A percentile compares a stretch with the other conserved stretches of the same genome.
Conservation (phyloP, 139 green algal genomes). For the Pleodorina starrii region DNA sequence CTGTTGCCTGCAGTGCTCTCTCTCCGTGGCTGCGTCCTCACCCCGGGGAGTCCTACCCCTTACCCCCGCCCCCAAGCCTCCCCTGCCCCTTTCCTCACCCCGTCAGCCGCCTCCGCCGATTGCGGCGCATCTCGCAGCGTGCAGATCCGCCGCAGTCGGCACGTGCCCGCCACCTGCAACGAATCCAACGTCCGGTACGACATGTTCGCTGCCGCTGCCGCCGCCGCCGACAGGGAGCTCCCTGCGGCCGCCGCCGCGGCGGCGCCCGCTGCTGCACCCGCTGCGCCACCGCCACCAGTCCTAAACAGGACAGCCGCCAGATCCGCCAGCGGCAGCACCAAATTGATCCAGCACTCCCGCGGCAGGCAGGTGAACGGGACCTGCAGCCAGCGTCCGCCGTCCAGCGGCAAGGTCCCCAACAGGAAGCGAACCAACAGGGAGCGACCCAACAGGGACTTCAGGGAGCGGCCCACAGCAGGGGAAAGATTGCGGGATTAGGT, state of each 20-base stretch:
- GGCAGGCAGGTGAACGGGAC: slow-evolving; percentile 39
- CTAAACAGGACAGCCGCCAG: slow-evolving; percentile 37
- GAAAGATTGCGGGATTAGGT: too few relatives aligned
- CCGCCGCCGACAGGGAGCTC: not conserved
- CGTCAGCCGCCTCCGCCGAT: not conserved
- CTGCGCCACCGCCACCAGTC: not conserved
- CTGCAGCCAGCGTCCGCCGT: too few relatives aligned
- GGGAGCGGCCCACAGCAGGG: too few relatives aligned
- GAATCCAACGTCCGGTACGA: slow-evolving; percentile 42
- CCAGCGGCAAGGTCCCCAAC: too few relatives aligned
- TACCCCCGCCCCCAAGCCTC: too few relatives aligned
- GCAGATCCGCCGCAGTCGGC: slow-evolving; percentile 46
- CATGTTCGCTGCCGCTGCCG: not conserved
- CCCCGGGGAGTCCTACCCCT: too few relatives aligned
- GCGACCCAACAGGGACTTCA: too few relatives aligned
- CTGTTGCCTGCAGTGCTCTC: too few relatives aligned
- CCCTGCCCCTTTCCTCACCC: not conserved
- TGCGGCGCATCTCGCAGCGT: slow-evolving; percentile 53
- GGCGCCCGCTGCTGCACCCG: not conserved
- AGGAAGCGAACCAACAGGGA: too few relatives aligned
- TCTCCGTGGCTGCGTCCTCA: too few relatives aligned
- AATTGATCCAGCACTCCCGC: slow-evolving; percentile 48
- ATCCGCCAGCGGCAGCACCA: slow-evolving; percentile 47
- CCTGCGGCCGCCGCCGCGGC: not conserved
- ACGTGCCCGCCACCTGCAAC: slow-evolving; percentile 43